Evolutionary conservation across 176 grass and related monocot species (phyloP).

Genomic region (Raddia guianensis): DNA sequence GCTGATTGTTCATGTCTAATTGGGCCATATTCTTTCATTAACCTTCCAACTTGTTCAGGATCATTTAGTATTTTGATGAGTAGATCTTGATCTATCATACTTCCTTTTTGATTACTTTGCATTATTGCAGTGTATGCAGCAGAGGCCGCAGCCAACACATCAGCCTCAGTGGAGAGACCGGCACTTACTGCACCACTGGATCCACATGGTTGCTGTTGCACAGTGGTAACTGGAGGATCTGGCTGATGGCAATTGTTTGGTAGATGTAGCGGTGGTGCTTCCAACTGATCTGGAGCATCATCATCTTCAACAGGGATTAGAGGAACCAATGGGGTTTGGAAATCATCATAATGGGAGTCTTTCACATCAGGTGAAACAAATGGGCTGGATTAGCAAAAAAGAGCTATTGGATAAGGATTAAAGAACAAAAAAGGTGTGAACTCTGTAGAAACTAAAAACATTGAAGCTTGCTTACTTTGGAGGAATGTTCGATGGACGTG

Average conservation of each 20-base stretch:
- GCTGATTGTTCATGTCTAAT: slow-evolving; percentile 48
- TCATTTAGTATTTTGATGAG: slow-evolving; percentile 92
- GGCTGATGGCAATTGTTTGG: slow-evolving; percentile 40
- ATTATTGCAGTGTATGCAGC: slow-evolving; percentile 86
- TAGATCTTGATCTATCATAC: slow-evolving; percentile 72
- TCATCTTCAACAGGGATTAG: slow-evolving; percentile 87
- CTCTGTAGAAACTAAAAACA: slow-evolving; percentile 35
- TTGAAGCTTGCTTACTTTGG: slow-evolving; percentile 69
- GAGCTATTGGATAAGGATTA: not conserved
- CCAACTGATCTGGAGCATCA: slow-evolving; percentile 68
- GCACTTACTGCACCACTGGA: slow-evolving; percentile 13
- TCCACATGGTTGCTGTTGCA: slow-evolving; percentile 29
- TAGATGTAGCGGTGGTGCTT: slow-evolving; percentile 35
- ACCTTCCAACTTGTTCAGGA: slow-evolving; percentile 72
- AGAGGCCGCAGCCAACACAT: slow-evolving; percentile 73
- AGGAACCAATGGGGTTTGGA: slow-evolving; percentile 62
- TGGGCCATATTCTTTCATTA: slow-evolving; percentile 64
- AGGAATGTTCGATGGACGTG: slow-evolving; percentile 76
- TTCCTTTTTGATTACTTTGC: slow-evolving; percentile 79
- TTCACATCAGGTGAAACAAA: slow-evolving; percentile 63
- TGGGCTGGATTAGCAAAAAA: slow-evolving; percentile 63
- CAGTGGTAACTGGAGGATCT: slow-evolving; percentile 27
- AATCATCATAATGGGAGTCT: slow-evolving; percentile 64
- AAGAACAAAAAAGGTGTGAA: slow-evolving; percentile 11
- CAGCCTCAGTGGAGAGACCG: slow-evolving; percentile 46